A percentile compares a stretch with the other conserved stretches of the same genome.
phyloP scores from a whole-genome alignment of 805 yeast species.

The Yarrowia bubula region DNA sequence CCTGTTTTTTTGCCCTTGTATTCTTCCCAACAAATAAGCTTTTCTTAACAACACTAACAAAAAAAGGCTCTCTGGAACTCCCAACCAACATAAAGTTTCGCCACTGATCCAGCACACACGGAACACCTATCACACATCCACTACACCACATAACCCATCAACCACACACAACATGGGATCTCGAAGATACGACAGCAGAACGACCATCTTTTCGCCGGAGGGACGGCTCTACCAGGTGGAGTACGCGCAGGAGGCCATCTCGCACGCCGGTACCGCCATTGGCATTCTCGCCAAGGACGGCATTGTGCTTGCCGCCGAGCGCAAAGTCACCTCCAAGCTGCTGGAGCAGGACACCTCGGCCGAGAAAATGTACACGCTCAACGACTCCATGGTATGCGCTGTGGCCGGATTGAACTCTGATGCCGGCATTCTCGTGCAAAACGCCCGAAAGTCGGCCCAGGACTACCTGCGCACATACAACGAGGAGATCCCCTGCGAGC shows the following conservation, averaged over 20 bases:
- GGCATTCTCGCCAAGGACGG: slow-evolving; percentile 79
- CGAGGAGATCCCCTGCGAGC: slow-evolving; percentile 92
- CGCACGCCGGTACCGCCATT: slow-evolving; percentile 79
- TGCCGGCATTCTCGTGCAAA: slow-evolving; percentile 84
- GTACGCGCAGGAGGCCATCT: slow-evolving; percentile 89
- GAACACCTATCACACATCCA: neutral
- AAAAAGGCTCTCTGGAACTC: neutral
- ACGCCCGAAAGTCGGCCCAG: slow-evolving; percentile 84
- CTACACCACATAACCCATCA: neutral
- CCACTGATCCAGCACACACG: slow-evolving; percentile 7
- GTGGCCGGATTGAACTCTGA: slow-evolving; percentile 99
- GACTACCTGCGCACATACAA: slow-evolving; percentile 79
- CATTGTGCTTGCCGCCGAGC: slow-evolving; percentile 93
- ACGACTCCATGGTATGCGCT: slow-evolving; percentile 82
- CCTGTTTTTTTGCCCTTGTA: neutral
- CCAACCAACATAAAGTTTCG: slow-evolving; percentile 15
- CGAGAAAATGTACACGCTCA: slow-evolving; percentile 84
- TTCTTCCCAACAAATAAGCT: neutral
- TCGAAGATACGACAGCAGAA: slow-evolving; percentile 98
- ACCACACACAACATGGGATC: slow-evolving; percentile 53
- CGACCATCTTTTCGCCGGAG: slow-evolving; percentile 98
- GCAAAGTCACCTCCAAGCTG: slow-evolving; percentile 88
- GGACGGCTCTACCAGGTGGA: slow-evolving; percentile 92
- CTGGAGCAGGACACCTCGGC: slow-evolving; percentile 92
- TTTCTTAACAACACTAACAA: neutral